These are phyloP conservation scores for Phytophthora litchii DNA, from an alignment of 352 stramenopile species.

Conservation along the genomic window DNA sequence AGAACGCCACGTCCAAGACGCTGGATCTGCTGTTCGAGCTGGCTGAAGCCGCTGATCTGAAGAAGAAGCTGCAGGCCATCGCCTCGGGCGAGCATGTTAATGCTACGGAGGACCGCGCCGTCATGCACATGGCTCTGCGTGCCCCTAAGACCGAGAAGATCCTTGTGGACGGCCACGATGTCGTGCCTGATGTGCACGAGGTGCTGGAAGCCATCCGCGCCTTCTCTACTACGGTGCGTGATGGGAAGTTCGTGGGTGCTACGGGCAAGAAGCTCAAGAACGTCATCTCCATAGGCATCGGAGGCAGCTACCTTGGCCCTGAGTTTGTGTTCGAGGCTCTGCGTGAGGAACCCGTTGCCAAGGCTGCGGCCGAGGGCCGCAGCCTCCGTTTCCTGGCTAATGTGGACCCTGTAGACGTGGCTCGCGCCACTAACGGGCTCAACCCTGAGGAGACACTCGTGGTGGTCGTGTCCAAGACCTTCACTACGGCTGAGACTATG, in stretches of 20 bases:
- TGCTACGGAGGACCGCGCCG: slow-evolving; percentile 94
- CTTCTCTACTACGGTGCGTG: slow-evolving; percentile 93
- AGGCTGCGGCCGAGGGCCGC: slow-evolving; percentile 85
- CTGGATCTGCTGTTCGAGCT: slow-evolving; percentile 93
- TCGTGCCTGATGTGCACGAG: slow-evolving; percentile 95
- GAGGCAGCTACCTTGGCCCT: slow-evolving; percentile 95
- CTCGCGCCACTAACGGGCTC: slow-evolving; percentile 87
- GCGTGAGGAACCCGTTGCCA: slow-evolving; percentile 81
- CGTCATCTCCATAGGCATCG: slow-evolving; percentile 97
- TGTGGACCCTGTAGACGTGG: slow-evolving; percentile 98
- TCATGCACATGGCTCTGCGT: slow-evolving; percentile 96
- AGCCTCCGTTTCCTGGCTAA: slow-evolving; percentile 97
- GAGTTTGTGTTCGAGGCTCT: slow-evolving; percentile 98
- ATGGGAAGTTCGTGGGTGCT: slow-evolving; percentile 83
- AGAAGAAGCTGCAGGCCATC: slow-evolving; percentile 91
- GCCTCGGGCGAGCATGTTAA: slow-evolving; percentile 95
- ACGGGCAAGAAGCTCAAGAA: slow-evolving; percentile 96
- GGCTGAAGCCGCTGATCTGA: slow-evolving; percentile 87
- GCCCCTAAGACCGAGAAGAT: slow-evolving; percentile 84
- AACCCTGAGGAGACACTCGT: slow-evolving; percentile 96
- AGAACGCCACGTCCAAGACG: slow-evolving; percentile 90
- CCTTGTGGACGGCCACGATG: slow-evolving; percentile 94
- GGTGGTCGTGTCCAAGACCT: slow-evolving; percentile 98
- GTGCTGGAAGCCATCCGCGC: slow-evolving; percentile 95
- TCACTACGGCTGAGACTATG: slow-evolving; percentile 99